Percentiles rank a stretch among this genome's conserved stretches.
Conservation (phyloP, 2,329 filamentous ascomycete species). For the Ampelomyces quisqualis region DNA sequence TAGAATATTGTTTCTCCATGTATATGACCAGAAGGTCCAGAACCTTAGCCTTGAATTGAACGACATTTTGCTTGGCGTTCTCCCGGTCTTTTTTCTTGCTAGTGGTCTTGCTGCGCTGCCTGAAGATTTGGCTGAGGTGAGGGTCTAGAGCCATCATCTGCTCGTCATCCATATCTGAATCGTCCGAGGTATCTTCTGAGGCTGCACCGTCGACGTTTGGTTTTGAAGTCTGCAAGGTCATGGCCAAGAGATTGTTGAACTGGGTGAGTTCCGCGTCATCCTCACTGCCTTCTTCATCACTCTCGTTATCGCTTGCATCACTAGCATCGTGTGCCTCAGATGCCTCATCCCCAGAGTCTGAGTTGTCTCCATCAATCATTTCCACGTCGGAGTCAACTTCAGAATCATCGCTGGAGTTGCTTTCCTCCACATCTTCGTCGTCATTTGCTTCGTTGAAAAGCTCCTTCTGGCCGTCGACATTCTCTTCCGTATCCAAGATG, state of each 20-base stretch:
- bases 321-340: slow-evolving; percentile 21
- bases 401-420: slow-evolving; percentile 48
- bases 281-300: slow-evolving; percentile 32
- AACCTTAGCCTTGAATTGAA: slow-evolving; percentile 93
- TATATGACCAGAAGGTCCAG: slow-evolving; percentile 86
- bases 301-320: slow-evolving; percentile 23
- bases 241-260: slow-evolving; percentile 75
- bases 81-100: slow-evolving; percentile 82
- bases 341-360: slow-evolving; percentile 29
- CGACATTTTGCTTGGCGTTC: slow-evolving; percentile 81
- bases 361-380: slow-evolving; percentile 45
- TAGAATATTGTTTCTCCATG: slow-evolving; percentile 73
- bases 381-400: slow-evolving; percentile 51
- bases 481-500: slow-evolving; percentile 78
- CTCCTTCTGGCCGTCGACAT: slow-evolving; percentile 76
- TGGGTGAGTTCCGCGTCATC: slow-evolving; percentile 57
- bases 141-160: slow-evolving; percentile 90
- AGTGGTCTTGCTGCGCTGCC: slow-evolving; percentile 64
- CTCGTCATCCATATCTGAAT: slow-evolving; percentile 86
- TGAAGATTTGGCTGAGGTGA: slow-evolving; percentile 82
- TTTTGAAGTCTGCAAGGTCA: slow-evolving; percentile 67
- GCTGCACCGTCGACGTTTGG: slow-evolving; percentile 62
- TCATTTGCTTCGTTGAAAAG: slow-evolving; percentile 68
- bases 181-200: slow-evolving; percentile 61
- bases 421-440: slow-evolving; percentile 39